phyloP scores from a whole-genome alignment of 1,284 basidiomycete species.

The Sporisorium sorghi region DNA sequence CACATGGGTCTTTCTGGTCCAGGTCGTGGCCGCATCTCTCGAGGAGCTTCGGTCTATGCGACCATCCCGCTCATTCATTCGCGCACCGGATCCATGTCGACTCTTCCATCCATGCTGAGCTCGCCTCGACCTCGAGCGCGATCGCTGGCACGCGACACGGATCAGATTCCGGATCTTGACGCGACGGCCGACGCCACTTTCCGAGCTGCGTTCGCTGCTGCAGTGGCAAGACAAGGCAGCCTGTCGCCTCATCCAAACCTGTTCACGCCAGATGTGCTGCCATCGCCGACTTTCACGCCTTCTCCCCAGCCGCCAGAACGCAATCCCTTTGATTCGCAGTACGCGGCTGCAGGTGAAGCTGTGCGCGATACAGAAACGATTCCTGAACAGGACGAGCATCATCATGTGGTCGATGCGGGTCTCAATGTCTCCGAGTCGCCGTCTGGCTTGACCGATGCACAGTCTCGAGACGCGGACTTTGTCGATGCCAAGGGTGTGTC shows the following conservation, averaged over 20 bases:
- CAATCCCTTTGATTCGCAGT: conserved; percentile 41
- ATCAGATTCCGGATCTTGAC: conserved; percentile 26
- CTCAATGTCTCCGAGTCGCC: background rate
- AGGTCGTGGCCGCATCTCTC: conserved; percentile 36
- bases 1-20: conserved; percentile 63
- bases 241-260: conserved; percentile 40
- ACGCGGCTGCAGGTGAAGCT: conserved; percentile 10
- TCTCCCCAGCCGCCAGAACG: conserved; percentile 36
- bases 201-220: conserved; percentile 21
- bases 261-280: conserved; percentile 49
- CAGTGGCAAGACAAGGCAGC: conserved; percentile 25
- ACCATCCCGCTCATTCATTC: conserved; percentile 55
- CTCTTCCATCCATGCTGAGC: conserved; percentile 44
- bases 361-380: conserved; percentile 5
- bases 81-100: conserved; percentile 46
- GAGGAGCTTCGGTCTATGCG: conserved; percentile 46
- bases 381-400: conserved; percentile 19
- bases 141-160: conserved; percentile 36
- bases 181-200: conserved; percentile 30
- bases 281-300: conserved; percentile 51
- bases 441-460: background rate
- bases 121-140: conserved; percentile 38
- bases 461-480: background rate
- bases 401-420: background rate
- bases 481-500: background rate